Percentiles rank a stretch among this genome's conserved stretches.
phyloP scores from a whole-genome alignment of 371 early-diverging fungal genomes.

The Mortierella sp. region DNA sequence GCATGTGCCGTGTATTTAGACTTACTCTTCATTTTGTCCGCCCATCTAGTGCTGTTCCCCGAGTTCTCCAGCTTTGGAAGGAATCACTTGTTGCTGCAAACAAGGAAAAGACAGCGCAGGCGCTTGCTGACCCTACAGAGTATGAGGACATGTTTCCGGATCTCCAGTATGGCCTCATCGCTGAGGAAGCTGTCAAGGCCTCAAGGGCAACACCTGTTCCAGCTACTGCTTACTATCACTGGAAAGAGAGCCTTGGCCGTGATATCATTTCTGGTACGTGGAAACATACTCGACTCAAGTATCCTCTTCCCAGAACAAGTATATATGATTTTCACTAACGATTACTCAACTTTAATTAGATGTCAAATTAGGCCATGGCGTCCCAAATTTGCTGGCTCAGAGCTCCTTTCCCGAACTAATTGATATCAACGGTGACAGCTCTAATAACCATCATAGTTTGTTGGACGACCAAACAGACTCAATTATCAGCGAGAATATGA shows the following conservation, averaged over 20 bases:
- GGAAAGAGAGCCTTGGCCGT: conserved; percentile 66
- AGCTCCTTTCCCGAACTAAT: neutral
- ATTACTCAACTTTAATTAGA: conserved; percentile 6
- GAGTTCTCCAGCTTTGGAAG: conserved; percentile 87
- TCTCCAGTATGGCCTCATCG: conserved; percentile 63
- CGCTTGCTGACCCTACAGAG: conserved; percentile 88
- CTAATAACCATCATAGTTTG: conserved; percentile 19
- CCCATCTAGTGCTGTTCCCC: conserved; percentile 68
- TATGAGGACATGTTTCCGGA: conserved; percentile 92
- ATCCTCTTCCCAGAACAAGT: neutral
- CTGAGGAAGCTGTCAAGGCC: conserved; percentile 64
- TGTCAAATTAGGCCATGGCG: conserved; percentile 39
- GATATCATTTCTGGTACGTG: conserved; percentile 66
- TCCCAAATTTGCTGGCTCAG: conserved; percentile 13
- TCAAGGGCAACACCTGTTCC: conserved; percentile 50
- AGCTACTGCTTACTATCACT: conserved; percentile 65
- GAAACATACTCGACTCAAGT: neutral
- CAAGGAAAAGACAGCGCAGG: conserved; percentile 88
- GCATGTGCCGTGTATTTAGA: neutral
- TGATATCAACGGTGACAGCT: conserved; percentile 21
- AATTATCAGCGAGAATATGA: conserved; percentile 64
- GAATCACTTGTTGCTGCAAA: conserved; percentile 71
- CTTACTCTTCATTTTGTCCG: conserved; percentile 1
- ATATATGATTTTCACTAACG: neutral
- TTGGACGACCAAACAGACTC: conserved; percentile 36